These are phyloP conservation scores for Piper betle DNA, from an alignment of 164 flowering plant genomes.

Conservation along the genomic window DNA sequence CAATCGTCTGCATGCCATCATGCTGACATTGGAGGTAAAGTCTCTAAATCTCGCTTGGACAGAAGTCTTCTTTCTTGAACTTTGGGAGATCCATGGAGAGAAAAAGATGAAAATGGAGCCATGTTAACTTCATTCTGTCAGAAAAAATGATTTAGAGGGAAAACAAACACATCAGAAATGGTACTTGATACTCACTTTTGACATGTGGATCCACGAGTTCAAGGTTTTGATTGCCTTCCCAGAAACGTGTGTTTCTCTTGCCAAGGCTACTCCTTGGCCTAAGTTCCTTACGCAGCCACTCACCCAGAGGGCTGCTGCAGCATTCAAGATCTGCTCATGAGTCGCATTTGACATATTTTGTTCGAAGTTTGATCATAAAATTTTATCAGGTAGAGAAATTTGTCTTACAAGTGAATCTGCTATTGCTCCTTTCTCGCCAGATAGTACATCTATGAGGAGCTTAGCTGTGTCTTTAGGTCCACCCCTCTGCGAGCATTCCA, in stretches of 20 bases:
- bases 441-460: constrained; percentile 44
- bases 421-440: constrained; percentile 75
- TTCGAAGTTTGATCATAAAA: background rate
- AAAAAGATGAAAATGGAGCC: background rate
- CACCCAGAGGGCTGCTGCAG: constrained; percentile 77
- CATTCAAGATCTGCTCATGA: constrained; percentile 51
- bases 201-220: constrained; percentile 38
- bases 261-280: constrained; percentile 56
- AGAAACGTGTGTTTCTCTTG: constrained; percentile 61
- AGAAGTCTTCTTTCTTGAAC: no score
- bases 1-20: no score
- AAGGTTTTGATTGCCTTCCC: constrained; percentile 65
- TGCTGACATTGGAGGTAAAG: no score
- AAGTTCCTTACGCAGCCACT: constrained; percentile 41
- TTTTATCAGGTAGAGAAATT: background rate
- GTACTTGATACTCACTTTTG: constrained; percentile 31
- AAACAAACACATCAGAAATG: no score
- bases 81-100: background rate
- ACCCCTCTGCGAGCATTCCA: constrained; percentile 68
- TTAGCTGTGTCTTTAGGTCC: constrained; percentile 66
- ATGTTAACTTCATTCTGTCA: background rate
- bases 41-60: no score
- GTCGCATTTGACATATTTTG: background rate
- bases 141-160: no score
- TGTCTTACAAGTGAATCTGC: constrained; percentile 80